Conservation (phyloP, 176 grass and related monocot genomes). For the Canna indica region DNA sequence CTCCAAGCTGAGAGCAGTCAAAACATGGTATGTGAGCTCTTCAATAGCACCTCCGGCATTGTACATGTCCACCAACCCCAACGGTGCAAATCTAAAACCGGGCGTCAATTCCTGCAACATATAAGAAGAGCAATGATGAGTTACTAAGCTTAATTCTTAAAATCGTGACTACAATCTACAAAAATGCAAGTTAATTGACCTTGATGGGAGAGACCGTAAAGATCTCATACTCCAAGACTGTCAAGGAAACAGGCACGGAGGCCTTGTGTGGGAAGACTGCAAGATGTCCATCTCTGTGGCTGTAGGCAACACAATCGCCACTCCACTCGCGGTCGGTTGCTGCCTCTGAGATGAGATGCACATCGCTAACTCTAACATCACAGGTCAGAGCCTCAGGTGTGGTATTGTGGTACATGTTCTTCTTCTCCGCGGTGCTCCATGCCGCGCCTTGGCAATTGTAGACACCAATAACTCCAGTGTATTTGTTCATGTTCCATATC, state of each 20-base stretch:
- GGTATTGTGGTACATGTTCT: slow-evolving; percentile 59
- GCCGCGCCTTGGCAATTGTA: slow-evolving; percentile 98
- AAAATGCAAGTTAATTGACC: slow-evolving; percentile 25
- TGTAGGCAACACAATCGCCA: slow-evolving; percentile 58
- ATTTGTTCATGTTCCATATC: slow-evolving; percentile 99
- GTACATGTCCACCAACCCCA: slow-evolving; percentile 82
- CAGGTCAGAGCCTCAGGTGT: slow-evolving; percentile 47
- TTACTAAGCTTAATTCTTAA: not conserved
- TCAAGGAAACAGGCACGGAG: slow-evolving; percentile 53
- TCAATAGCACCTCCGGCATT: slow-evolving; percentile 70
- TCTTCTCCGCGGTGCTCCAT: slow-evolving; percentile 84
- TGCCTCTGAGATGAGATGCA: slow-evolving; percentile 64
- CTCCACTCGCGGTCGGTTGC: slow-evolving; percentile 56
- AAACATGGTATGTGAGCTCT: slow-evolving; percentile 51
- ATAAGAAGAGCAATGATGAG: too few relatives aligned
- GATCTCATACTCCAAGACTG: slow-evolving; percentile 74
- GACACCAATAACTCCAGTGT: slow-evolving; percentile 72
- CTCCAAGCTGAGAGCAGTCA: slow-evolving; percentile 17
- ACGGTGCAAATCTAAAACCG: slow-evolving; percentile 54
- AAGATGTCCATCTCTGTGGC: slow-evolving; percentile 34
- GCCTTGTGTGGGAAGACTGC: slow-evolving; percentile 35
- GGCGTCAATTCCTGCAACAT: slow-evolving; percentile 43
- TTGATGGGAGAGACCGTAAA: slow-evolving; percentile 78
- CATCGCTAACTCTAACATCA: slow-evolving; percentile 41
- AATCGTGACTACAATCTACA: not conserved